These are phyloP conservation scores for Pythium aristosporum DNA, from an alignment of 352 stramenopile species.

Conservation along the genomic window DNA sequence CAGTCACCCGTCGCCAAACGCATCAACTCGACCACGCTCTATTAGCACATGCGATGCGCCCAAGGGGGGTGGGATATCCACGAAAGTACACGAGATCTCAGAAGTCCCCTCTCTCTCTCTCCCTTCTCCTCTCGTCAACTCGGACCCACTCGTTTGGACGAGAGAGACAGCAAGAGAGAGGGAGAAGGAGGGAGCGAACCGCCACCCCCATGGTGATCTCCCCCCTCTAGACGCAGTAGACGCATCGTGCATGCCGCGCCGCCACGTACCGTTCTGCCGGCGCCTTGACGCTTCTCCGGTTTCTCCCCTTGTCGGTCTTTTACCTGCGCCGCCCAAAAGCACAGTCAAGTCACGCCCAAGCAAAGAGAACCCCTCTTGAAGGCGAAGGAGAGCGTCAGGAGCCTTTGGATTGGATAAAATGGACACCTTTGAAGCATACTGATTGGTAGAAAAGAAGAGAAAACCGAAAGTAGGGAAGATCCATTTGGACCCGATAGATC, in stretches of 20 bases:
- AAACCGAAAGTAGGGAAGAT: constrained; percentile 2
- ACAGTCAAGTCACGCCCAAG: constrained; percentile 1
- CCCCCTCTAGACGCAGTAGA: neutral
- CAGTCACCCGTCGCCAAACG: neutral
- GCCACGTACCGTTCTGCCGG: neutral
- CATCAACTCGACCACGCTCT: neutral
- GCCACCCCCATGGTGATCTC: neutral
- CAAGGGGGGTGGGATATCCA: neutral
- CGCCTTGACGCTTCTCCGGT: neutral
- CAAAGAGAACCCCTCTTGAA: constrained; percentile 31
- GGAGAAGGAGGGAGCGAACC: neutral
- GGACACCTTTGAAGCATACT: neutral
- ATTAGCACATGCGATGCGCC: neutral
- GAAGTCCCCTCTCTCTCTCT: neutral
- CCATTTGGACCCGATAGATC: neutral
- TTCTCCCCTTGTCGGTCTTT: constrained; percentile 10
- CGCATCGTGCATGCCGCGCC: neutral
- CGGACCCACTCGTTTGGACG: neutral
- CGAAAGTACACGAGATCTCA: neutral
- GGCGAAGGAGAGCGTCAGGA: constrained; percentile 10
- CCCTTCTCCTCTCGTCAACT: neutral
- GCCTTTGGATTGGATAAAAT: constrained; percentile 25
- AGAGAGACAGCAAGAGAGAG: neutral
- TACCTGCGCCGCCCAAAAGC: constrained; percentile 1
- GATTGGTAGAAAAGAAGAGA: constrained; percentile 16